A percentile compares a stretch with the other conserved stretches of the same genome.
These are phyloP conservation scores for Claviceps fusiformis DNA, from an alignment of 2,329 filamentous ascomycete genomes.

Conservation along the genomic window DNA sequence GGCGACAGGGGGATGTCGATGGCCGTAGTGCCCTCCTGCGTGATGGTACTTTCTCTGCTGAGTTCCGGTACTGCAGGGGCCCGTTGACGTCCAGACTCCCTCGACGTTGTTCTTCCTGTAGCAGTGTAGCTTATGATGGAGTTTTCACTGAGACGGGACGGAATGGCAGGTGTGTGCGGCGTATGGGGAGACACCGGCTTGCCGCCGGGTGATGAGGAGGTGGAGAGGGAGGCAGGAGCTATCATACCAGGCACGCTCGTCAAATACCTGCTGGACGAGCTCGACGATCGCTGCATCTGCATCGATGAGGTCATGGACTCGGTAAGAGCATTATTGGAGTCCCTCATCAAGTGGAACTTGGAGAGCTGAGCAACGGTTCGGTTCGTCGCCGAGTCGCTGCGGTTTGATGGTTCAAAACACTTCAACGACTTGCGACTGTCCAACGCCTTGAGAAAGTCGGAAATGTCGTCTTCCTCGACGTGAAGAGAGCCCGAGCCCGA, in stretches of 20 bases:
- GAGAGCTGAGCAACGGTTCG: slow-evolving; percentile 67
- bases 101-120: slow-evolving; percentile 17
- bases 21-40: slow-evolving; percentile 44
- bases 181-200: slow-evolving; percentile 85
- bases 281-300: slow-evolving; percentile 70
- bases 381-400: slow-evolving; percentile 56
- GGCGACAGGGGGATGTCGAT: slow-evolving; percentile 66
- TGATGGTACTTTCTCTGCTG: slow-evolving; percentile 25
- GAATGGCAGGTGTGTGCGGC: slow-evolving; percentile 84
- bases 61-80: slow-evolving; percentile 16
- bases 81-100: slow-evolving; percentile 13
- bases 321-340: slow-evolving; percentile 76
- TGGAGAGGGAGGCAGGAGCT: slow-evolving; percentile 65
- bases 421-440: slow-evolving; percentile 79
- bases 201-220: slow-evolving; percentile 75
- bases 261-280: slow-evolving; percentile 51
- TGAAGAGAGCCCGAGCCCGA: slow-evolving; percentile 54
- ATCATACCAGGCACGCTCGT: slow-evolving; percentile 50
- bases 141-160: slow-evolving; percentile 83
- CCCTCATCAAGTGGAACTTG: slow-evolving; percentile 78
- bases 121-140: slow-evolving; percentile 43
- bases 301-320: slow-evolving; percentile 90
- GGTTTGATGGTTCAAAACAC: slow-evolving; percentile 58
- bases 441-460: slow-evolving; percentile 79
- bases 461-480: slow-evolving; percentile 82